phyloP scores from a whole-genome alignment of 2,329 filamentous ascomycete genomes.

The Cyphellophora europaea region DNA sequence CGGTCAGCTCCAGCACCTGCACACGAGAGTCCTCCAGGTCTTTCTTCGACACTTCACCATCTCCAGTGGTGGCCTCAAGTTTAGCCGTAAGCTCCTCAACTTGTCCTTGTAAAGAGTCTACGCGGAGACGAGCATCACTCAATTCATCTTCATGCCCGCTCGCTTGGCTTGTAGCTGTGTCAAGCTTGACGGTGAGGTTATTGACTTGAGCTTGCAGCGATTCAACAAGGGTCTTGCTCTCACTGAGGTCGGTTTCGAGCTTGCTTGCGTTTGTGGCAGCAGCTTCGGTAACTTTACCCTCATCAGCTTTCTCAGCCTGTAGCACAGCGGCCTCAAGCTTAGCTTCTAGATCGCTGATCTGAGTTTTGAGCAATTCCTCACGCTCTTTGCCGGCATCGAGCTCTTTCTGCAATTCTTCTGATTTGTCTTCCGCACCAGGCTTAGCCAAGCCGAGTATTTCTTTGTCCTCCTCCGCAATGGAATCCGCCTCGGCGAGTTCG shows the following conservation, averaged over 20 bases:
- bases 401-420: slow-evolving; percentile 1
- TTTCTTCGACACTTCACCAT: neutral
- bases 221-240: neutral
- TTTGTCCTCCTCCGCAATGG: slow-evolving; percentile 1
- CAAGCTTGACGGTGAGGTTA: too few relatives aligned
- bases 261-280: neutral
- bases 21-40: neutral
- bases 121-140: neutral
- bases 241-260: slow-evolving; percentile 5
- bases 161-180: neutral
- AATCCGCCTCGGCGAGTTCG: slow-evolving; percentile 5
- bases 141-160: neutral
- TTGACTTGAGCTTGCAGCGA: neutral
- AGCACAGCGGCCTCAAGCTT: slow-evolving; percentile 1
- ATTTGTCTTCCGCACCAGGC: neutral
- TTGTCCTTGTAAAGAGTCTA: neutral
- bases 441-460: slow-evolving; percentile 20
- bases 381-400: neutral
- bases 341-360: neutral
- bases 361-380: neutral
- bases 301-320: slow-evolving; percentile 2
- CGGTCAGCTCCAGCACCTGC: neutral
- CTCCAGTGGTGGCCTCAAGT: neutral
- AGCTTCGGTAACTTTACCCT: neutral
- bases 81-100: neutral